A percentile compares a stretch with the other conserved stretches of the same genome.
Conservation (phyloP, 129 eudicot species). For the Glebionis coronaria region DNA sequence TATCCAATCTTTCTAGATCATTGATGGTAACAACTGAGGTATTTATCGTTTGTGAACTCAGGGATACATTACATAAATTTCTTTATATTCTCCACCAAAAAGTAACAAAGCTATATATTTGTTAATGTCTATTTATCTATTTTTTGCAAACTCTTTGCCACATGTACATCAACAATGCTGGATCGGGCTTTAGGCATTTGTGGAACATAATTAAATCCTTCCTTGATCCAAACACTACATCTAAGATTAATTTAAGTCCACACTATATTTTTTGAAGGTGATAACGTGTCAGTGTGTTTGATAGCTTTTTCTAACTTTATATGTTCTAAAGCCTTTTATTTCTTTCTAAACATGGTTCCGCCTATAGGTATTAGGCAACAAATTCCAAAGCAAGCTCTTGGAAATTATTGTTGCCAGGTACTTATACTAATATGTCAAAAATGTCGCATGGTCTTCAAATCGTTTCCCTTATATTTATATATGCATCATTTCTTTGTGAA, state of each 20-base stretch:
- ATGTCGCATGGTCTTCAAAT: constrained; percentile 1
- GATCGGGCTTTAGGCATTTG: constrained; percentile 96
- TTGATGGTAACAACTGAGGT: constrained; percentile 98
- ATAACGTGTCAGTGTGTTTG: no score
- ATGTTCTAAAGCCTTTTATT: no score
- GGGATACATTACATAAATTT: no score
- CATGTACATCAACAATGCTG: constrained; percentile 98
- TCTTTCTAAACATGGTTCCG: constrained; percentile 1
- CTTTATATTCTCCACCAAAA: constrained; percentile 8
- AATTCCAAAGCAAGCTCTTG: constrained; percentile 88
- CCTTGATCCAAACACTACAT: no score
- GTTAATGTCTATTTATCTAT: no score
- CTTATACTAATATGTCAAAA: background rate
- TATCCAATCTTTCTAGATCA: constrained; percentile 68
- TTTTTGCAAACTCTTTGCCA: constrained; percentile 83
- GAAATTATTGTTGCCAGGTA: constrained; percentile 96
- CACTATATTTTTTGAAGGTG: no score
- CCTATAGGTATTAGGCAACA: constrained; percentile 81
- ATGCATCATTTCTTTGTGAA: no score
- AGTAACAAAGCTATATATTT: constrained; percentile 8
- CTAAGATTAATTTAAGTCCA: no score
- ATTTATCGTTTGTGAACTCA: background rate
- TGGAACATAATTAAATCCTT: no score
- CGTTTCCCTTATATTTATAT: constrained; percentile 1
- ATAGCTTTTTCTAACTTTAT: no score